These are phyloP conservation scores for Wallacemonas sp. DNA, from an alignment of 208 protist species.

Conservation along the genomic window DNA sequence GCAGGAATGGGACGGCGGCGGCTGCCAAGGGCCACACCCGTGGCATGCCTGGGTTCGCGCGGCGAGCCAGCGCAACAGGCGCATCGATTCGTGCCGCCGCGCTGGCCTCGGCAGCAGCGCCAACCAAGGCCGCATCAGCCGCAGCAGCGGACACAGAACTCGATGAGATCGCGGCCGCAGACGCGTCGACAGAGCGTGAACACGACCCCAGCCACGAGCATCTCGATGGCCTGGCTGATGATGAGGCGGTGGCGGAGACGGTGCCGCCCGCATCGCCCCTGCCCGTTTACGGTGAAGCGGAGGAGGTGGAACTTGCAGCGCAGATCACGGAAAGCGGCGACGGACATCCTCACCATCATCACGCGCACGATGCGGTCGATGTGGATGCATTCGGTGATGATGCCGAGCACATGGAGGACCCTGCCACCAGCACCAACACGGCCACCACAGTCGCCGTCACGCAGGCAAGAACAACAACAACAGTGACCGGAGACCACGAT, in stretches of 20 bases:
- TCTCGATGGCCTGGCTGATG: not conserved
- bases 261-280: not conserved
- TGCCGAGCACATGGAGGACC: too few species aligned
- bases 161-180: constrained; percentile 15
- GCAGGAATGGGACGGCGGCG: too few species aligned
- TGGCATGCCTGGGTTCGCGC: constrained; percentile 1
- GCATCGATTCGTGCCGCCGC: not conserved
- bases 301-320: constrained; percentile 44
- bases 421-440: too few species aligned
- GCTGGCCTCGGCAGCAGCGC: not conserved
- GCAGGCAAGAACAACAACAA: too few species aligned
- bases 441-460: too few species aligned
- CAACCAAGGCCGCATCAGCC: not conserved
- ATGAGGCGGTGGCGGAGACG: not conserved
- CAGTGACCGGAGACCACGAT: too few species aligned
- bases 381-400: too few species aligned
- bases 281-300: constrained; percentile 29
- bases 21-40: not conserved
- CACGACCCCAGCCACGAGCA: constrained; percentile 8
- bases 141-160: not conserved
- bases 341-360: too few species aligned
- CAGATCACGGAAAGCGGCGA: constrained; percentile 30
- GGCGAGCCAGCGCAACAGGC: not conserved
- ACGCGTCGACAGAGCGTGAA: not conserved
- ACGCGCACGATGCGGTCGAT: too few species aligned